Base-by-base conservation (phyloP, 192 early-diverging fungal genomes). In the Gigaspora rosea region DNA sequence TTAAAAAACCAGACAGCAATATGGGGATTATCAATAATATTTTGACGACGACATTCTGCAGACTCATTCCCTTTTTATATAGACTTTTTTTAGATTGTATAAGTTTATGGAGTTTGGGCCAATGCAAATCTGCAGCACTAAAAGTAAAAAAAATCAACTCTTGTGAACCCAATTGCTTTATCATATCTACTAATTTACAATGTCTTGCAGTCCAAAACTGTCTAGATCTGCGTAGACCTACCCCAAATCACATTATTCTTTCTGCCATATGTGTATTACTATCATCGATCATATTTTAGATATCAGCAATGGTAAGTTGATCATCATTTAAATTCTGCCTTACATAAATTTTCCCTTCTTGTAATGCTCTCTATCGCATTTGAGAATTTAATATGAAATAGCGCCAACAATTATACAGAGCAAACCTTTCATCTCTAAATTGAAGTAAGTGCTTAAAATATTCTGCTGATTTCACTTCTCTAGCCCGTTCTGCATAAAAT, bases 321-420 rank as follows among this genome's bases (percentile, higher is more conserved):
- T 65, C 32, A 32, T 65, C 9, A 65, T 18, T 32, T 32, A 65
- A 65, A 27, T 65, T 65, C 3, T 65, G 63, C 27, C 13, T 65
- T 22, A 65, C 27, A 27, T 65, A 65, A 22, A 65, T 32, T 41
- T 65, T 65, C 22, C 1, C 63, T 65, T 65, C 63, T 32, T 65
- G 27, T 41, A 65, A 32, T 65, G 32, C 27, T 41, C 41, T 41
- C 41, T 41, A 41, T 41, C 5, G 5, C 5, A 41, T 41, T 3
- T 3, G 2, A 5, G 13, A 18, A 27, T 65, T 65, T 41, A 65
- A 65, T 65, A 13, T 27, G 2, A 65, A 65, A 27, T 32, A 65
- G 12, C 22, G 20, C 63, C 22, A 65, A 27, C 27, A 13, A 41
- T 15, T 32, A 4, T 65, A 9, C 11, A 2, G 27, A 7, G 2